These are phyloP conservation scores for Rhynchosporium agropyri DNA, from an alignment of 2,329 filamentous ascomycete species.

Conservation along the genomic window DNA sequence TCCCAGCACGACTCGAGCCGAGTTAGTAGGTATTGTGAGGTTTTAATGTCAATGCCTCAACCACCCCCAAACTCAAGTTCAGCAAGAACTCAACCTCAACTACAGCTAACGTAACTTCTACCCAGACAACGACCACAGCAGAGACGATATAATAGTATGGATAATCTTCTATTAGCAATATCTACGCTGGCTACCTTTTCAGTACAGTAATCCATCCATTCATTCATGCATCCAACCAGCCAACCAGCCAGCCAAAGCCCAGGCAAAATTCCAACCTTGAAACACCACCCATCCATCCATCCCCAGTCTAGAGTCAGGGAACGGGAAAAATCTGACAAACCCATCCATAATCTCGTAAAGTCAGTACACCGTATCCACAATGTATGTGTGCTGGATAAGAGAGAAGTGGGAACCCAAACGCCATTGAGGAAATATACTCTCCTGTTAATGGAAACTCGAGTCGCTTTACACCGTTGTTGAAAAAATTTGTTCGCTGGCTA, in stretches of 20 bases:
- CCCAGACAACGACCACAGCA: too few species aligned
- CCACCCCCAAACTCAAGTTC: too few species aligned
- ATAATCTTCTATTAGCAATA: slow-evolving; percentile 16
- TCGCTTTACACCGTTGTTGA: slow-evolving; percentile 5
- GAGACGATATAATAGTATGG: slow-evolving; percentile 2
- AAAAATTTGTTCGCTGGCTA: background rate
- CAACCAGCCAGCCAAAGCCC: slow-evolving; percentile 9
- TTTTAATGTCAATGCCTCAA: too few species aligned
- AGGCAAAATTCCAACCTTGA: background rate
- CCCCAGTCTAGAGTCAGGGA: slow-evolving; percentile 14
- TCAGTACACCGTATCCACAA: slow-evolving; percentile 23
- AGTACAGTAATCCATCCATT: slow-evolving; percentile 1
- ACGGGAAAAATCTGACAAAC: slow-evolving; percentile 6
- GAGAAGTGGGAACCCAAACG: slow-evolving; percentile 5
- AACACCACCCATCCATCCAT: slow-evolving; percentile 2
- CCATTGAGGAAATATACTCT: background rate
- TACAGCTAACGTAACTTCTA: too few species aligned
- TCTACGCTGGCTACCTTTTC: background rate
- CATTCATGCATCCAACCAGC: background rate
- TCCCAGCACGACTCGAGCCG: too few species aligned
- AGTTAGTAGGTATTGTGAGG: too few species aligned
- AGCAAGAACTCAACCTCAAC: too few species aligned
- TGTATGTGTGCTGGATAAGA: slow-evolving; percentile 26
- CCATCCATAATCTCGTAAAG: slow-evolving; percentile 10
- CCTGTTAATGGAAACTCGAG: slow-evolving; percentile 3